phyloP scores from a whole-genome alignment of 1,284 basidiomycete species.

The Inonotus obliquus region DNA sequence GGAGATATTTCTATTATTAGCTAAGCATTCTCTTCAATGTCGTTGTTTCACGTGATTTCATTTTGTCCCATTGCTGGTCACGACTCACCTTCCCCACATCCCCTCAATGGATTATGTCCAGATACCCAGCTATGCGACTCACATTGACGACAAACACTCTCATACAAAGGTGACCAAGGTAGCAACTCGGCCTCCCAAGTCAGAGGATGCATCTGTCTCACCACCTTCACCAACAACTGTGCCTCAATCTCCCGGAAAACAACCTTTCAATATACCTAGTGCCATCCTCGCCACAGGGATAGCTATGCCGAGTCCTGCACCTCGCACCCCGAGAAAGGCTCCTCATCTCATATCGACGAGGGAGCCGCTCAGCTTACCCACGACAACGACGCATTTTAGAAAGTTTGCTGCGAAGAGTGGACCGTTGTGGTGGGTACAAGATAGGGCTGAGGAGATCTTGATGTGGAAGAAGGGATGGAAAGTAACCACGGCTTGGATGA shows the following conservation, averaged over 20 bases:
- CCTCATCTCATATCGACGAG: slow-evolving; percentile 39
- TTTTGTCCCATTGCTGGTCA: no score
- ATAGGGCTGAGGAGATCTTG: slow-evolving; percentile 68
- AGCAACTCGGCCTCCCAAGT: slow-evolving; percentile 24
- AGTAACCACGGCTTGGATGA: slow-evolving; percentile 62
- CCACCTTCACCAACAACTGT: slow-evolving; percentile 3
- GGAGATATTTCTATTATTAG: no score
- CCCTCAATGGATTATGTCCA: slow-evolving; percentile 41
- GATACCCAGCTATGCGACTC: slow-evolving; percentile 42
- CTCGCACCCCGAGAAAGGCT: slow-evolving; percentile 25
- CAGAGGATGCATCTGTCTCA: slow-evolving; percentile 6
- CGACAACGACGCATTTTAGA: slow-evolving; percentile 68
- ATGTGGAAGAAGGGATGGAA: slow-evolving; percentile 69
- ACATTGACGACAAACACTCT: slow-evolving; percentile 27
- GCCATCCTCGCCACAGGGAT: slow-evolving; percentile 21
- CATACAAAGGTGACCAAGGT: slow-evolving; percentile 39
- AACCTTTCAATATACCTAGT: slow-evolving; percentile 20
- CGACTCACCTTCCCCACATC: not conserved
- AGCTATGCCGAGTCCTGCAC: slow-evolving; percentile 21
- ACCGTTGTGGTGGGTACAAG: slow-evolving; percentile 74
- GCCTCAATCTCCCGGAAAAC: slow-evolving; percentile 16
- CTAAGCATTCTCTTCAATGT: no score
- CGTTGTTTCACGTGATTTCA: no score
- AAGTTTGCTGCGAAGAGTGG: slow-evolving; percentile 64
- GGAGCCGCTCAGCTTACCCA: slow-evolving; percentile 67